Base-by-base conservation (phyloP, 257 asterid species). In the Solanum appendiculatum region DNA sequence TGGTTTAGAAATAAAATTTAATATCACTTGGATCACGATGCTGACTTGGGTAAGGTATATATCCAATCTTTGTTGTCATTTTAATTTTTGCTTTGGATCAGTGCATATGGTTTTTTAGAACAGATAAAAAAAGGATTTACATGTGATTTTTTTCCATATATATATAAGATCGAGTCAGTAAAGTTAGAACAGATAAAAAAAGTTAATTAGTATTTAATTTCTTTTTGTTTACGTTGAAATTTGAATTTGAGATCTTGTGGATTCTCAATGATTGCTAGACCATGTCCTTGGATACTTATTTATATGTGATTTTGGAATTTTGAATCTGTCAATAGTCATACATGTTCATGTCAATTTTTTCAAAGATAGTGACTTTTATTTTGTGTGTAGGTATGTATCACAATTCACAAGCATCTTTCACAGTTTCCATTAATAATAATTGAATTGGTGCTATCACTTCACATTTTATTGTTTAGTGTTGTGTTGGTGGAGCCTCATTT, bases 161-260 rank as follows among this genome's bases (percentile, higher is more conserved):
- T 64, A 25, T 10, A 1, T n/a, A 11, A 10, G 4, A 0, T 63
- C 4, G 0, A 3, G 0, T 64, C 36, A 5, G 0, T 15, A 64
- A 64, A 12, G 3, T 13, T 64, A 64, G 4, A 12, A 64, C 0
- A 13, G 5, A 25, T 64, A 7, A 12, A 12, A 12, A 51, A 25
- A 60, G 1, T 4, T 2, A 23, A 4, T 1, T 63, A 11, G 2
- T 25, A 58, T 64, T 42, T 48, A 48, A 48, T 3, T 13, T 48
- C 10, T 42, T 23, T 60, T n/a, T 21, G 9, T 23, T 23, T 23
- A 60, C 1, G 2, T 60, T 11, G 1, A 1, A 27, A 63, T 64
- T 64, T 64, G 0, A 64, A 64, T 14, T 6, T 68, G 0, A 14
- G 1, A 29, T 3, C 0, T 0, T 0, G 9, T 68, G 2, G 6